These are phyloP conservation scores for Trichomonas gallinae DNA, from an alignment of 208 protist genomes.

Conservation along the genomic window DNA sequence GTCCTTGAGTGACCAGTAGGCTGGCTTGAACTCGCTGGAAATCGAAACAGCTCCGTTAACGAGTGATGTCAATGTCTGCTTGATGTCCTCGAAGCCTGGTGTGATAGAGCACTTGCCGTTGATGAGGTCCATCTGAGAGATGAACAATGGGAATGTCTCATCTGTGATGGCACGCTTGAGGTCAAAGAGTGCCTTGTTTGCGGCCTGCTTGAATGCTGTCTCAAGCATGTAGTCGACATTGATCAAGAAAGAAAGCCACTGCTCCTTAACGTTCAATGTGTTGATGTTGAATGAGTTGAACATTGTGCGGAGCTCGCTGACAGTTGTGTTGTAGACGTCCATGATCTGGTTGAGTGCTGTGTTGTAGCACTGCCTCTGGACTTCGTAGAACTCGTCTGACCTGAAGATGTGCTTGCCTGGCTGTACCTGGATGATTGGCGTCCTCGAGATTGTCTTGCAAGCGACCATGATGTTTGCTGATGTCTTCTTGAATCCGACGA, in stretches of 20 bases:
- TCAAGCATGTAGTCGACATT: neutral
- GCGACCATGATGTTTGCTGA: slow-evolving; percentile 60
- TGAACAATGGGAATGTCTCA: neutral
- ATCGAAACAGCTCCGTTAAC: neutral
- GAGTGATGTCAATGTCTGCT: neutral
- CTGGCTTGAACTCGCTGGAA: neutral
- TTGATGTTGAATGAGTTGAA: neutral
- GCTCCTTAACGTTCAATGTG: neutral
- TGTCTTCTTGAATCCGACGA: slow-evolving; percentile 73
- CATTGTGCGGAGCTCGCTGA: neutral
- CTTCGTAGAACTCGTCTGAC: neutral
- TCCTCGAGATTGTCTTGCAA: slow-evolving; percentile 59
- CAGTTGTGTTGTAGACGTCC: neutral
- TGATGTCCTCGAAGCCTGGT: neutral
- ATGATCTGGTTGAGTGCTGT: neutral
- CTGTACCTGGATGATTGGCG: neutral
- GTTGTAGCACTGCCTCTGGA: neutral
- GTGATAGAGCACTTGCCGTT: neutral
- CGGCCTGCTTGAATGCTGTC: neutral
- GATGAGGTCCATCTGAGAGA: neutral
- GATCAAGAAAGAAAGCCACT: neutral
- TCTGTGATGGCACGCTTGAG: neutral
- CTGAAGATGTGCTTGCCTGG: slow-evolving; percentile 27
- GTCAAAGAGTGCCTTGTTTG: neutral
- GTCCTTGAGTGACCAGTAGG: neutral